Conservation (phyloP, 805 yeast genomes). For the Kodamaea hsintzibuensis region DNA sequence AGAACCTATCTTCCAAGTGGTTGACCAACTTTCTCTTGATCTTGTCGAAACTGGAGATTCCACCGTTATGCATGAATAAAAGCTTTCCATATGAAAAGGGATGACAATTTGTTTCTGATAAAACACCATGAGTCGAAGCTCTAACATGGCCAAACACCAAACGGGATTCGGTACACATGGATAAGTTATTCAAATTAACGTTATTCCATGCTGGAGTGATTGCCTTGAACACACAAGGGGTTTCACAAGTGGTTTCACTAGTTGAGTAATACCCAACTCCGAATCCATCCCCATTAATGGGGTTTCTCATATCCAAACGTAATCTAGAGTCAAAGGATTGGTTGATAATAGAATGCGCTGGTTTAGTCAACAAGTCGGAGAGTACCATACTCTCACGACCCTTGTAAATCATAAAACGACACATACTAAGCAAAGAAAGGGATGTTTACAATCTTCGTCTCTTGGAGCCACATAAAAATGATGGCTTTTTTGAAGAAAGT, state of each 20-base stretch:
- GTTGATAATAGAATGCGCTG: slow-evolving; percentile 96
- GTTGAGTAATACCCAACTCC: slow-evolving; percentile 87
- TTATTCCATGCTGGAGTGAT: slow-evolving; percentile 99
- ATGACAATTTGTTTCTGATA: slow-evolving; percentile 95
- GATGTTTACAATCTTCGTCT: not conserved
- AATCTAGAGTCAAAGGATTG: slow-evolving; percentile 92
- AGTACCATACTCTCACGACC: slow-evolving; percentile 87
- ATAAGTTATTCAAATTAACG: slow-evolving; percentile 78
- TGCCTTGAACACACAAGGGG: slow-evolving; percentile 89
- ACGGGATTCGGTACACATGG: slow-evolving; percentile 82
- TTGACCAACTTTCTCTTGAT: slow-evolving; percentile 74
- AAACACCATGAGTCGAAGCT: slow-evolving; percentile 92
- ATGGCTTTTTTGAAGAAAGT: not conserved
- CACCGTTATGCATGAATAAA: slow-evolving; percentile 98
- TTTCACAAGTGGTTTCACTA: slow-evolving; percentile 40
- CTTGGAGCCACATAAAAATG: not conserved
- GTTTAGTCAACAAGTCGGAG: slow-evolving; percentile 85
- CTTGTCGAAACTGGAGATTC: slow-evolving; percentile 66
- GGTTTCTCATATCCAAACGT: slow-evolving; percentile 83
- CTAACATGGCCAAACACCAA: slow-evolving; percentile 94
- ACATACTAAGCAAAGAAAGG: slow-evolving; percentile 50
- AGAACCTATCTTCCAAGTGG: slow-evolving; percentile 78
- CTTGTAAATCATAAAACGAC: slow-evolving; percentile 88
- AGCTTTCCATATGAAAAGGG: slow-evolving; percentile 86
- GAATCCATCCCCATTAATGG: slow-evolving; percentile 97